Base-by-base conservation (phyloP, 2,329 filamentous ascomycete genomes). In the Didymella exigua region DNA sequence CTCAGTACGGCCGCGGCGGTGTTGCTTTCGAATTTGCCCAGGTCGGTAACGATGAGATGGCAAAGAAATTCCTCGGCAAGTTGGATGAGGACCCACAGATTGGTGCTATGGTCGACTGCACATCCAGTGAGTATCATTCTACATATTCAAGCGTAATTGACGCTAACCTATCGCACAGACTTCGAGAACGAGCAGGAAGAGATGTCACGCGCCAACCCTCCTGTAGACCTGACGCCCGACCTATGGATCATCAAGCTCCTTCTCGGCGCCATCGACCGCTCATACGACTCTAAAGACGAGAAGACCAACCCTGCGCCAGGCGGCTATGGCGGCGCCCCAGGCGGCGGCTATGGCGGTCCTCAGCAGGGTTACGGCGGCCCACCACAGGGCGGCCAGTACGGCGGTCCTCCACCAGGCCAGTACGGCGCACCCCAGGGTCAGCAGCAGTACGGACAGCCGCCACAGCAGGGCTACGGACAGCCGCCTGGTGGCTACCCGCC, bases 11-110 rank as follows among this genome's bases (percentile, higher is more conserved):
- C 27, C 77, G 78, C 24, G 82, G 82, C 43, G 84, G 84, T n/a
- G 73, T 88, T 55, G 81, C 84, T 0, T 88, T 88, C 76, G 85
- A 89, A 66, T 88, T 89, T 66, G 86, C 86, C 0, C 86, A 89
- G 64, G 86, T 89, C 43, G 86, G 86, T 58, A 88, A 87, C 62
- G 86, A 89, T 64, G 77, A 82, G 67, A 82, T 82, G 60, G 86
- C 86, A 2, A 82, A 83, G 49, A 82, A 86, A 57, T 89, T 88
- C 78, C 76, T 89, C 42, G 74, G 78, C 43, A 83, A 83, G 64
- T 79, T 89, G n/a, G 86, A 89, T 63, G 81, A 84, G 58, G 85
- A 89, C 55, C 84, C 85, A 11, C 72, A 73, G 19, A 82, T 89
- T 64, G 86, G 86, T 42, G 72, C 78, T 14, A 74, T 88, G 70